Evolutionary conservation across 768 basidiomycete genomes (phyloP).

Genomic region (Tricholoma terreum): DNA sequence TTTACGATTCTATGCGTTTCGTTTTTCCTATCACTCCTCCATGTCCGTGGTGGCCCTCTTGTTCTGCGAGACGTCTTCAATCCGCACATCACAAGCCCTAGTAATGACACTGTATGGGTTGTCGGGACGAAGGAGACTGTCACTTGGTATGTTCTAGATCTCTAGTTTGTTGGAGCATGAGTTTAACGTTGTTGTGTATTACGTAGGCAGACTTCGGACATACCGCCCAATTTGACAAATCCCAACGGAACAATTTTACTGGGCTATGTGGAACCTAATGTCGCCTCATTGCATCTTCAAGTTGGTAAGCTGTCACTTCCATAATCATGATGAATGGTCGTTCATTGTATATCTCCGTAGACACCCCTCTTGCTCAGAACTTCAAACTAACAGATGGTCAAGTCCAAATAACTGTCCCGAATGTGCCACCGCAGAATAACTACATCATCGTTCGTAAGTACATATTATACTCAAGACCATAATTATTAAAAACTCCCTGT

Average conservation of each 20-base stretch:
- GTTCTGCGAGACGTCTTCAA: constrained; percentile 42
- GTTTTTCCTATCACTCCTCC: constrained; percentile 26
- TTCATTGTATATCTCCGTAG: constrained; percentile 29
- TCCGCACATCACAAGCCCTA: constrained; percentile 50
- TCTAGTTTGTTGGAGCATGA: neutral
- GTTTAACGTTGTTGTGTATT: neutral
- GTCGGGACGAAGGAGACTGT: constrained; percentile 46
- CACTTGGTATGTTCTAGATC: constrained; percentile 43
- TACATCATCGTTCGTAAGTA: constrained; percentile 68
- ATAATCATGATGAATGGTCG: neutral
- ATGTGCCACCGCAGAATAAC: constrained; percentile 38
- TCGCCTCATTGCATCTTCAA: constrained; percentile 49
- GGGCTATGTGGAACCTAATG: constrained; percentile 40
- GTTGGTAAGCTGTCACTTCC: constrained; percentile 35
- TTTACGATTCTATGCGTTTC: constrained; percentile 29
- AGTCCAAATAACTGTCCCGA: constrained; percentile 51
- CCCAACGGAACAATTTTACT: constrained; percentile 48
- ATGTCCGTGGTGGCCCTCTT: constrained; percentile 33
- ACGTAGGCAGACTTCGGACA: constrained; percentile 47
- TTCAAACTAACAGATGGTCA: constrained; percentile 52
- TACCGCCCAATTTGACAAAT: constrained; percentile 48
- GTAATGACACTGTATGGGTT: constrained; percentile 45
- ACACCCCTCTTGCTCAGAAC: constrained; percentile 51
- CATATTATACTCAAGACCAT: neutral
- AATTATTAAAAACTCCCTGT: neutral